These are phyloP conservation scores for Fusarium hainanense DNA, from an alignment of 2,329 filamentous ascomycete genomes.

Conservation along the genomic window DNA sequence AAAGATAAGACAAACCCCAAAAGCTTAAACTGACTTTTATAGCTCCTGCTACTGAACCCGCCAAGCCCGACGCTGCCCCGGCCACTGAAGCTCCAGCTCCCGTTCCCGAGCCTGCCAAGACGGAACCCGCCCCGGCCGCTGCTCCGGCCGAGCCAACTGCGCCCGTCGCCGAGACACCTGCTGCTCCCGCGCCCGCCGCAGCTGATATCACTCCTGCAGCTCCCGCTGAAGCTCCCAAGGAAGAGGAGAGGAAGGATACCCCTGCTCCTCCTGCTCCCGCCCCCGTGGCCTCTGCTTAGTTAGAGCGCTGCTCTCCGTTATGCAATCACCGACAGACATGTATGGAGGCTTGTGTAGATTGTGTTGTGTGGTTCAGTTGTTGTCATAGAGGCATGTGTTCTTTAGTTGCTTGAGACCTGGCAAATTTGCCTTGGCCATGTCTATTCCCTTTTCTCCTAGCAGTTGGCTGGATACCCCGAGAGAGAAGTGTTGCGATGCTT, in stretches of 20 bases:
- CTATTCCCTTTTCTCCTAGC: constrained; percentile 42
- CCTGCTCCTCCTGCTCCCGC: constrained; percentile 41
- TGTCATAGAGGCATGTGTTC: constrained; percentile 2
- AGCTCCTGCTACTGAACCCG: constrained; percentile 44
- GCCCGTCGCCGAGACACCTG: constrained; percentile 38
- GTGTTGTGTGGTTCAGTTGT: constrained; percentile 4
- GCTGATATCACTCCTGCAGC: constrained; percentile 24
- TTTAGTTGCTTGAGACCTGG: neutral
- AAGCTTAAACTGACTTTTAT: constrained; percentile 8
- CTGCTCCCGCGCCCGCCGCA: constrained; percentile 40
- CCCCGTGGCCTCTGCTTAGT: constrained; percentile 41
- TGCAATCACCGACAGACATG: neutral
- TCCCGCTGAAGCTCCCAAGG: constrained; percentile 42
- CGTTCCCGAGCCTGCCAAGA: constrained; percentile 44
- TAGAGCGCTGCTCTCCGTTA: neutral
- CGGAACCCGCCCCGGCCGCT: constrained; percentile 34
- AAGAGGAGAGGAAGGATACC: constrained; percentile 44
- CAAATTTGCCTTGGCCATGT: constrained; percentile 4
- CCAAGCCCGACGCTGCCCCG: constrained; percentile 46
- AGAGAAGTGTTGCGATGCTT: constrained; percentile 45
- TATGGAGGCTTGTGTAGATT: constrained; percentile 9
- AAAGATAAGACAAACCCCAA: neutral
- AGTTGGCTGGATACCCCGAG: constrained; percentile 49
- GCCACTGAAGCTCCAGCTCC: constrained; percentile 45
- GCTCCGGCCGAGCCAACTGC: constrained; percentile 37